Evolutionary conservation across 2,329 filamentous ascomycete genomes (phyloP).

Genomic region (Pestalotiopsis fici): DNA sequence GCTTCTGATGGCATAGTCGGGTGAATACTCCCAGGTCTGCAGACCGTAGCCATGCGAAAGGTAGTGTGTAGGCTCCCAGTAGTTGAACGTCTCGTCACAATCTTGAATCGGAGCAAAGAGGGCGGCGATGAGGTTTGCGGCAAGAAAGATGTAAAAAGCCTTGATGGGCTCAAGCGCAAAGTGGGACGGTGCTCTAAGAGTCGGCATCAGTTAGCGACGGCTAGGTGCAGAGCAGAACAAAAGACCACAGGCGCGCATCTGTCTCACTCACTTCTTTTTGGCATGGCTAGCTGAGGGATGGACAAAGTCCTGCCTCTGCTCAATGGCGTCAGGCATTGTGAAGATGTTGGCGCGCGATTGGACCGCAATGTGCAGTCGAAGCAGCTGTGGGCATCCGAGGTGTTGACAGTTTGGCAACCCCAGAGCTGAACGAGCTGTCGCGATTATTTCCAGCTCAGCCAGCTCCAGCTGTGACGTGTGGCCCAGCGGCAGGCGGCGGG

Average conservation of each 20-base stretch:
- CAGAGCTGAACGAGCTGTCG: background rate
- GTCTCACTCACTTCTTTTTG: constrained; percentile 25
- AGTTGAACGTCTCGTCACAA: constrained; percentile 98
- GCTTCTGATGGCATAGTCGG: constrained; percentile 90
- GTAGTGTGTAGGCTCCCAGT: constrained; percentile 97
- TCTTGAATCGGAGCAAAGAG: constrained; percentile 90
- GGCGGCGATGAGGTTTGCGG: constrained; percentile 74
- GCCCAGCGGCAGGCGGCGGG: background rate
- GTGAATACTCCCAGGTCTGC: constrained; percentile 98
- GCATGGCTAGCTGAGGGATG: constrained; percentile 31
- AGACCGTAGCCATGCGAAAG: constrained; percentile 88
- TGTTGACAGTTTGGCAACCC: background rate
- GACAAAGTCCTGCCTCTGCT: constrained; percentile 21
- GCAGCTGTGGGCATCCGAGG: constrained; percentile 2
- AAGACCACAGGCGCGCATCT: background rate
- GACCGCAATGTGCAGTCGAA: background rate
- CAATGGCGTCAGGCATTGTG: constrained; percentile 9
- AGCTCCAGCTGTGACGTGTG: background rate
- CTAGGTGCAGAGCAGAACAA: background rate
- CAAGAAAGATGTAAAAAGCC: constrained; percentile 79
- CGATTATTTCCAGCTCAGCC: background rate
- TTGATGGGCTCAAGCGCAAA: constrained; percentile 71
- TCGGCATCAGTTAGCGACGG: background rate
- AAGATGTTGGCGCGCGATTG: background rate
- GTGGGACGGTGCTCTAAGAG: constrained; percentile 46